These are phyloP conservation scores for Fusarium nygamai DNA, from an alignment of 2,329 filamentous ascomycete species.

Conservation along the genomic window DNA sequence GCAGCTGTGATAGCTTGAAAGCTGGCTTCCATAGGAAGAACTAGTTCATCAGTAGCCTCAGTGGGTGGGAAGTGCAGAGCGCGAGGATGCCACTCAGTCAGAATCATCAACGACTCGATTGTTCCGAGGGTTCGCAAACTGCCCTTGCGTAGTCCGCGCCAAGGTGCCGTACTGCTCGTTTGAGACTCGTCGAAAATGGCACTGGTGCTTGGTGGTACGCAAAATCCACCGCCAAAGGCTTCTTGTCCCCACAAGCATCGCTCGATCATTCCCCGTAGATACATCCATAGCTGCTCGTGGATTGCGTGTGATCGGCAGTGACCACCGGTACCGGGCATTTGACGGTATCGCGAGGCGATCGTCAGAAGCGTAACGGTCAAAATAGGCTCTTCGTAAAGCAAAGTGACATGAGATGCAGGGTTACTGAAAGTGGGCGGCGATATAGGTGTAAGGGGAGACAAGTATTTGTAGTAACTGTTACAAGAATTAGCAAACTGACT, in stretches of 20 bases:
- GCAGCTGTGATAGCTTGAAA: constrained; percentile 52
- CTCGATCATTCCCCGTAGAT: constrained; percentile 94
- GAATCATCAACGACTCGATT: constrained; percentile 90
- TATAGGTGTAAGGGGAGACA: constrained; percentile 92
- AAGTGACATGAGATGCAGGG: constrained; percentile 79
- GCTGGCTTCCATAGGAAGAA: constrained; percentile 68
- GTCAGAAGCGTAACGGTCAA: constrained; percentile 91
- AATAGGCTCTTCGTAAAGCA: constrained; percentile 92
- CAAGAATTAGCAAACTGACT: constrained; percentile 12
- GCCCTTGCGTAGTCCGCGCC: constrained; percentile 76
- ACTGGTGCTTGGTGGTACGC: constrained; percentile 70
- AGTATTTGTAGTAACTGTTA: constrained; percentile 83
- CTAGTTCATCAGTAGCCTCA: constrained; percentile 75
- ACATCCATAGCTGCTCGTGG: constrained; percentile 94
- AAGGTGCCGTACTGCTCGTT: constrained; percentile 74
- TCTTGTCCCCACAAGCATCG: constrained; percentile 96
- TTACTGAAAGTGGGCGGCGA: constrained; percentile 90
- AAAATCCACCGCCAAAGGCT: constrained; percentile 90
- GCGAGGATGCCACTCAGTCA: constrained; percentile 97
- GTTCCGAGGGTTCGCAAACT: constrained; percentile 91
- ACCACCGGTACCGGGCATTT: constrained; percentile 81
- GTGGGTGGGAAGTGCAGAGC: constrained; percentile 93
- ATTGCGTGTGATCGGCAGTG: constrained; percentile 88
- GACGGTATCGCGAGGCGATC: constrained; percentile 87
- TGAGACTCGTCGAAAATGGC: constrained; percentile 65